phyloP scores from a whole-genome alignment of 2,329 filamentous ascomycete species.

The Neonectria sp. region DNA sequence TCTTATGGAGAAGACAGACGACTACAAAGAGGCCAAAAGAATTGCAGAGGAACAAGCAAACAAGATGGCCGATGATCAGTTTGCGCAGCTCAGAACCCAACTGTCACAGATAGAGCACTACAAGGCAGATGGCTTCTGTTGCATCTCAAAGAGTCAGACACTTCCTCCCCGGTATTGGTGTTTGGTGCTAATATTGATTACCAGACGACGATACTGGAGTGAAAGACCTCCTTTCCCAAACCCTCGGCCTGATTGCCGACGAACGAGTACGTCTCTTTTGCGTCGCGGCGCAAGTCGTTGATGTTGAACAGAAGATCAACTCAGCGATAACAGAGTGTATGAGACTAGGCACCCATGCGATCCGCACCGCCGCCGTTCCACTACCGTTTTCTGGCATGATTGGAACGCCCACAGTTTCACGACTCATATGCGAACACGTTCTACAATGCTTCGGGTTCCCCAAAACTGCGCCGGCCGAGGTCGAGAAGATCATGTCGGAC shows the following conservation, averaged over 20 bases:
- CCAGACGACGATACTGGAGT: constrained; percentile 41
- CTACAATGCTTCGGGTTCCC: constrained; percentile 48
- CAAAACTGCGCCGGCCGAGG: constrained; percentile 40
- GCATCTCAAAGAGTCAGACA: constrained; percentile 42
- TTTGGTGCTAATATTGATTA: background rate
- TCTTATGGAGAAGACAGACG: constrained; percentile 45
- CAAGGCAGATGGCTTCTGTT: constrained; percentile 46
- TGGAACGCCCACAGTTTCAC: constrained; percentile 45
- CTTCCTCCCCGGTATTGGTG: fast-evolving
- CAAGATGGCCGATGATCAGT: constrained; percentile 40
- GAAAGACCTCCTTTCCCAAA: constrained; percentile 46
- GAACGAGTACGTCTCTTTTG: constrained; percentile 51
- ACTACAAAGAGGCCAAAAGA: constrained; percentile 44
- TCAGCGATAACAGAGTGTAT: constrained; percentile 49
- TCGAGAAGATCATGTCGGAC: constrained; percentile 43
- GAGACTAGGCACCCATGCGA: constrained; percentile 47
- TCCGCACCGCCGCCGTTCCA: constrained; percentile 45
- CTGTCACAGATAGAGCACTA: constrained; percentile 46
- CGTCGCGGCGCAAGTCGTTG: constrained; percentile 49
- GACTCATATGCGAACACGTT: constrained; percentile 48
- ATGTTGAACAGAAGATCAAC: constrained; percentile 51
- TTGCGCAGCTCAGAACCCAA: constrained; percentile 41
- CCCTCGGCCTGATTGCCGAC: constrained; percentile 46
- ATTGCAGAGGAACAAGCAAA: constrained; percentile 42
- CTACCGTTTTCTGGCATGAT: constrained; percentile 43